Evolutionary conservation across 768 basidiomycete species (phyloP).

Genomic region (Naganishia kalamii): DNA sequence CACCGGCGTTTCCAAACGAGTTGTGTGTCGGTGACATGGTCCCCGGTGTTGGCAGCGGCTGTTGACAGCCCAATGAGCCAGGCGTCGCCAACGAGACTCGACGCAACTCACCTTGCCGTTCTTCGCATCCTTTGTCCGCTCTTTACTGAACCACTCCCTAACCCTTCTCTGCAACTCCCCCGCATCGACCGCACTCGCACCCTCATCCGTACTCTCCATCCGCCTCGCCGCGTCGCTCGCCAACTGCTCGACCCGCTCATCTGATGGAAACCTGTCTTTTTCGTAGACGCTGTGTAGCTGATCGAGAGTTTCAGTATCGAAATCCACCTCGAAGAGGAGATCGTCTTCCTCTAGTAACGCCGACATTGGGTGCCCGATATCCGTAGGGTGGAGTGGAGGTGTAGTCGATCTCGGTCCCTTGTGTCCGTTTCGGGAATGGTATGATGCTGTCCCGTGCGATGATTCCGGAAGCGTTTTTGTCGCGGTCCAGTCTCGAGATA

Average conservation of each 20-base stretch:
- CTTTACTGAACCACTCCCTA: constrained; percentile 10
- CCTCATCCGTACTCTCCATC: background rate
- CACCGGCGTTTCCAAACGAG: background rate
- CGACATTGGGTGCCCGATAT: background rate
- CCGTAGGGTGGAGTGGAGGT: background rate
- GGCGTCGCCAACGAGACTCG: too few relatives aligned
- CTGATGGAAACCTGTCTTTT: constrained; percentile 4
- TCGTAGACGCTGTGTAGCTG: constrained; percentile 5
- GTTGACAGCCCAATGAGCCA: too few relatives aligned
- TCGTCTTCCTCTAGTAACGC: constrained; percentile 5
- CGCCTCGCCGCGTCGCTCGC: background rate
- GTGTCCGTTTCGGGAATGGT: background rate
- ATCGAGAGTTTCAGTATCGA: constrained; percentile 11
- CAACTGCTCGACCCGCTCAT: background rate
- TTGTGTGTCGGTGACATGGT: constrained; percentile 10
- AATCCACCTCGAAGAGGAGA: constrained; percentile 15
- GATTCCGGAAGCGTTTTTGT: background rate
- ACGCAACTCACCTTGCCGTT: constrained; percentile 12
- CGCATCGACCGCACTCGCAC: background rate
- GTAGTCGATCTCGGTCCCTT: background rate
- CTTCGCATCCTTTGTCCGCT: constrained; percentile 11
- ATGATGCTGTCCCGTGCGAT: background rate
- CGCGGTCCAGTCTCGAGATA: constrained; percentile 10
- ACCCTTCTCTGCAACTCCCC: constrained; percentile 1
- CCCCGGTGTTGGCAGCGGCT: constrained; percentile 11